A percentile compares a stretch with the other conserved stretches of the same genome.
Evolutionary conservation across 768 basidiomycete species (phyloP).

Genomic region (Neoboletus subvelutipes): DNA sequence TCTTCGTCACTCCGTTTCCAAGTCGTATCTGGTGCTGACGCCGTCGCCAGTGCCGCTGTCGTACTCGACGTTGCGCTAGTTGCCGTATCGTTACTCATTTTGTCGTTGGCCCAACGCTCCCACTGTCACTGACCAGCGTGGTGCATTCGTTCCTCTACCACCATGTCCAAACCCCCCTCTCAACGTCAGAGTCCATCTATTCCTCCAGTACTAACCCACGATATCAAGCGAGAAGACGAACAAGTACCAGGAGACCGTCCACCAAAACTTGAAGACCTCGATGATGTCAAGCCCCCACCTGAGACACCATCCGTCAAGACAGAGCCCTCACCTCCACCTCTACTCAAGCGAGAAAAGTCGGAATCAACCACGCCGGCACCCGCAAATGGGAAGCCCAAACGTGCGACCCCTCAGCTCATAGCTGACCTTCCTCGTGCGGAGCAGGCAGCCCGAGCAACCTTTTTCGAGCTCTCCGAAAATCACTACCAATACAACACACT

Average conservation of each 20-base stretch:
- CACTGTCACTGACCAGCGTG: slow-evolving; percentile 17
- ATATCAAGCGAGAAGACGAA: slow-evolving; percentile 15
- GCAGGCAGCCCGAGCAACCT: slow-evolving; percentile 67
- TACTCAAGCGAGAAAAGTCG: slow-evolving; percentile 33
- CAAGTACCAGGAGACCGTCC: slow-evolving; percentile 5
- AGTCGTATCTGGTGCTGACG: slow-evolving; percentile 14
- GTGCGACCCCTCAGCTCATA: slow-evolving; percentile 64
- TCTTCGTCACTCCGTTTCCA: neutral
- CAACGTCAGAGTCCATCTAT: slow-evolving; percentile 30
- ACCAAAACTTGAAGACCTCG: slow-evolving; percentile 21
- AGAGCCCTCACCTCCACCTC: slow-evolving; percentile 32
- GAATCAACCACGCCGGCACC: slow-evolving; percentile 38
- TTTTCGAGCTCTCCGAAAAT: slow-evolving; percentile 71
- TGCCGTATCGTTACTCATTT: slow-evolving; percentile 25
- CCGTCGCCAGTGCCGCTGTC: slow-evolving; percentile 11
- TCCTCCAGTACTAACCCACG: slow-evolving; percentile 7
- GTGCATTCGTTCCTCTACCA: slow-evolving; percentile 19
- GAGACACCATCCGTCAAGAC: slow-evolving; percentile 30
- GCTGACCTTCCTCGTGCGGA: slow-evolving; percentile 77
- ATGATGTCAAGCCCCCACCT: slow-evolving; percentile 27
- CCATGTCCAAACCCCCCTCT: slow-evolving; percentile 32
- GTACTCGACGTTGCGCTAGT: slow-evolving; percentile 22
- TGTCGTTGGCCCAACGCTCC: slow-evolving; percentile 16
- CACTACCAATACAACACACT: slow-evolving; percentile 85
- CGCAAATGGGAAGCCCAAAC: slow-evolving; percentile 36